phyloP scores from a whole-genome alignment of 1,139 yeast genomes.

The Magnusiomyces fungicola region DNA sequence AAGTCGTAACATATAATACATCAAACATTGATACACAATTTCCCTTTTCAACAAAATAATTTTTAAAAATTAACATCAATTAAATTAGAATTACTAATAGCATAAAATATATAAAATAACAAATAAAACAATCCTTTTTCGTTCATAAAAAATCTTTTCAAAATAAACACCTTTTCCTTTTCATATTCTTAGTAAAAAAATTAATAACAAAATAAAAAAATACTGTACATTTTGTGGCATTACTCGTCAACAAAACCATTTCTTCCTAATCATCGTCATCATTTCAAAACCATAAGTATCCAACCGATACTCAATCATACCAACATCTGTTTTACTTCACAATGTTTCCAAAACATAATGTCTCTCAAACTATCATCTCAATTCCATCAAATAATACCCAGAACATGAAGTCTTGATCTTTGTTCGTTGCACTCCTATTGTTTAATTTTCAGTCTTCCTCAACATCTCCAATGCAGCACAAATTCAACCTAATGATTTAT shows the following conservation, averaged over 20 bases:
- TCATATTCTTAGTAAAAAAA: too few relatives aligned
- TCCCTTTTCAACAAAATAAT: not conserved
- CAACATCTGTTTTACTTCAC: not conserved
- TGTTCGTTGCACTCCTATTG: not conserved
- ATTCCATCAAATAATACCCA: conserved; percentile 3
- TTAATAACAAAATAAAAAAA: not conserved
- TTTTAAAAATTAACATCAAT: not conserved
- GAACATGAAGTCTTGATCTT: not conserved
- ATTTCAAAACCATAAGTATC: not conserved
- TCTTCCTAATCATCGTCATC: not conserved
- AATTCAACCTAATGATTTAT: conserved; percentile 14
- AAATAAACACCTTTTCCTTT: not conserved
- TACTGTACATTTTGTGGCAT: not conserved
- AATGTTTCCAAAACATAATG: too few relatives aligned
- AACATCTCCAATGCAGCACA: conserved; percentile 1
- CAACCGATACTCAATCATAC: not conserved
- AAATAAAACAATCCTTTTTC: too few relatives aligned
- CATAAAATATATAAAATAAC: too few relatives aligned
- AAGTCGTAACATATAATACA: not conserved
- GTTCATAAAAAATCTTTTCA: not conserved
- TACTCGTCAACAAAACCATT: not conserved
- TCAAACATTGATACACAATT: not conserved
- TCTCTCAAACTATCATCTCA: too few relatives aligned
- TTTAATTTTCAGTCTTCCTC: not conserved
- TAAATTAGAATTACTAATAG: too few relatives aligned